Conservation (phyloP, 177 flowering plant genomes). For the Telopea speciosissima region DNA sequence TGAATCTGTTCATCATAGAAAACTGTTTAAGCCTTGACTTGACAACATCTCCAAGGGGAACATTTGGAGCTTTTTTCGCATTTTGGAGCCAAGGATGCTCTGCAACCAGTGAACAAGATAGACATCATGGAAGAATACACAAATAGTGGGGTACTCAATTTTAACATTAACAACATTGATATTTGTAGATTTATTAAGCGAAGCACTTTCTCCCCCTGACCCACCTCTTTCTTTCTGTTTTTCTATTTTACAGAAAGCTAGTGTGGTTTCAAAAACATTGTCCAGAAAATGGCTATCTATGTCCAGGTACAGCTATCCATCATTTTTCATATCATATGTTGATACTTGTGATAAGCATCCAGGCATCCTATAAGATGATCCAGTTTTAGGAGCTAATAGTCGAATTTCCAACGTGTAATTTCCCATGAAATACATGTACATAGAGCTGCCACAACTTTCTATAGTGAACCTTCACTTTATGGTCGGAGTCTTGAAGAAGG, state of each 20-base stretch:
- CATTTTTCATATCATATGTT: background rate
- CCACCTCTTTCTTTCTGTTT: too few relatives aligned
- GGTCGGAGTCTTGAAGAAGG: too few relatives aligned
- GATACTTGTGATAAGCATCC: background rate
- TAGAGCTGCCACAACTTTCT: too few relatives aligned
- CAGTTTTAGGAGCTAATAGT: background rate
- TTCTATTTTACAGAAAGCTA: background rate
- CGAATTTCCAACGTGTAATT: background rate
- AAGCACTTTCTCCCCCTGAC: background rate
- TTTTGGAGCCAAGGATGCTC: slow-evolving; percentile 96
- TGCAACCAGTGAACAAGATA: slow-evolving; percentile 19
- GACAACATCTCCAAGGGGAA: slow-evolving; percentile 93
- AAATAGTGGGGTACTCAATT: background rate
- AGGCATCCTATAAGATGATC: background rate
- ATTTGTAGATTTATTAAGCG: background rate
- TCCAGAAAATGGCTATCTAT: too few relatives aligned
- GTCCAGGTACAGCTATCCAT: background rate
- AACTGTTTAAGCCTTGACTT: slow-evolving; percentile 94
- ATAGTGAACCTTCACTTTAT: too few relatives aligned
- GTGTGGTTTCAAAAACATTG: background rate
- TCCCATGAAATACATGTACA: too few relatives aligned
- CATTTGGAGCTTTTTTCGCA: slow-evolving; percentile 93
- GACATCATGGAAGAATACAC: background rate
- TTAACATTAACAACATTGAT: background rate
- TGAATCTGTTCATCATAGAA: slow-evolving; percentile 94